Evolutionary conservation across 441 rosid genomes (phyloP).

Genomic region (Aquilaria agallochum): DNA sequence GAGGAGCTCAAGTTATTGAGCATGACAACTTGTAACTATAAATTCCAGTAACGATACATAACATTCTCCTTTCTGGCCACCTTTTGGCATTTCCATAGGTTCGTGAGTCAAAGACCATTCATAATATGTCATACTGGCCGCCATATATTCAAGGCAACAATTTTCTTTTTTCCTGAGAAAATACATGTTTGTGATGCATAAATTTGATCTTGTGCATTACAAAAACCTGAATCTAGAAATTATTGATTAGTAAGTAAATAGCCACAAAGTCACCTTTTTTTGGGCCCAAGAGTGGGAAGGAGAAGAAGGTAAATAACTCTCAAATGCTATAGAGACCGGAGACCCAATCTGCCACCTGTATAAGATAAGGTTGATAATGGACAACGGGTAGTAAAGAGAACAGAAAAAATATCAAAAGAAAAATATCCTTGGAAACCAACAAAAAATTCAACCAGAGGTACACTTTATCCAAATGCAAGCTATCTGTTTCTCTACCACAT

Average conservation of each 20-base stretch:
- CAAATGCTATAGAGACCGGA: neutral
- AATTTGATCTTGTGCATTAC: no score
- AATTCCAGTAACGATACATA: slow-evolving; percentile 1
- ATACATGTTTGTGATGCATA: no score
- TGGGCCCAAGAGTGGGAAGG: slow-evolving; percentile 1
- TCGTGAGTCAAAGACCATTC: no score
- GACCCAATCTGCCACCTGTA: slow-evolving; percentile 7
- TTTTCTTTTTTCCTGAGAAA: neutral
- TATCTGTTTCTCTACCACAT: slow-evolving; percentile 12
- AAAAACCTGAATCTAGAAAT: no score
- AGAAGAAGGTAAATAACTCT: slow-evolving; percentile 1
- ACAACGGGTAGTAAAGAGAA: slow-evolving; percentile 12
- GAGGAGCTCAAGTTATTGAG: slow-evolving; percentile 87
- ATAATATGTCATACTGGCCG: no score
- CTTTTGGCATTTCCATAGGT: neutral
- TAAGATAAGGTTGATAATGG: slow-evolving; percentile 27
- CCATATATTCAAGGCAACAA: neutral
- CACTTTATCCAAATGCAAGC: slow-evolving; percentile 20
- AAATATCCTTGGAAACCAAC: slow-evolving; percentile 32
- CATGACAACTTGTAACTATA: slow-evolving; percentile 77
- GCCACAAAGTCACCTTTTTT: no score
- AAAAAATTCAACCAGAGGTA: slow-evolving; percentile 14
- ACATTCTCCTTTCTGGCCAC: neutral
- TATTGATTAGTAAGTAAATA: no score
- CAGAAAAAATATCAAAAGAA: slow-evolving; percentile 11